A percentile compares a stretch with the other conserved stretches of the same genome.
Evolutionary conservation across 768 basidiomycete genomes (phyloP).

Genomic region (Daedaleopsis sinensis): DNA sequence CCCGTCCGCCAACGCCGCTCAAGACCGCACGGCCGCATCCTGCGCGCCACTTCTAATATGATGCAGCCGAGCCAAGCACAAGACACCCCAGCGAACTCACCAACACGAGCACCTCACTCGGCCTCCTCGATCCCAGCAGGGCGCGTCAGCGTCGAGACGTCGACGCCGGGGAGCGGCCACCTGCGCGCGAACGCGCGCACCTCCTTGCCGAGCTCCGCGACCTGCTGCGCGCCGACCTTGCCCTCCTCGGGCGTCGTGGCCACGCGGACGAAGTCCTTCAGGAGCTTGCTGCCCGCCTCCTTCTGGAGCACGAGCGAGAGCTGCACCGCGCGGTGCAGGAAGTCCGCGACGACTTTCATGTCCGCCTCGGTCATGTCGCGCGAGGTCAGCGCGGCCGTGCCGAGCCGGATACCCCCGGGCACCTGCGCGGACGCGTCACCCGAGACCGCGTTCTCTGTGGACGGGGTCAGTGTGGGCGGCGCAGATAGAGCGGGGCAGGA

Average conservation of each 20-base stretch:
- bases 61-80: not conserved
- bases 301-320: conserved; percentile 88
- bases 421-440: conserved; percentile 95
- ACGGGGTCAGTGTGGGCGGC: not conserved
- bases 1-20: conserved; percentile 43
- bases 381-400: conserved; percentile 92
- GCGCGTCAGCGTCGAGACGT: conserved; percentile 45
- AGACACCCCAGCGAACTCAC: not conserved
- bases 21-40: conserved; percentile 5
- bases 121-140: conserved; percentile 70
- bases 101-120: conserved; percentile 18
- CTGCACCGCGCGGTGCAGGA: conserved; percentile 95
- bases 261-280: conserved; percentile 93
- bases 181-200: conserved; percentile 79
- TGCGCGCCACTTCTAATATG: not conserved
- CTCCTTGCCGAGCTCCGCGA: conserved; percentile 75
- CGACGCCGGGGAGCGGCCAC: conserved; percentile 94
- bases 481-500: conserved; percentile 7
- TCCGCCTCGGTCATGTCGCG: conserved; percentile 91
- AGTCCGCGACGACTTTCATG: conserved; percentile 83
- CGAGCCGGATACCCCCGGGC: conserved; percentile 96
- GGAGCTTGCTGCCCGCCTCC: conserved; percentile 91
- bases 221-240: conserved; percentile 69
- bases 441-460: conserved; percentile 90
- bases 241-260: conserved; percentile 71